Evolutionary conservation across 176 grass and related monocot species (phyloP).

Genomic region (Areca catechu): DNA sequence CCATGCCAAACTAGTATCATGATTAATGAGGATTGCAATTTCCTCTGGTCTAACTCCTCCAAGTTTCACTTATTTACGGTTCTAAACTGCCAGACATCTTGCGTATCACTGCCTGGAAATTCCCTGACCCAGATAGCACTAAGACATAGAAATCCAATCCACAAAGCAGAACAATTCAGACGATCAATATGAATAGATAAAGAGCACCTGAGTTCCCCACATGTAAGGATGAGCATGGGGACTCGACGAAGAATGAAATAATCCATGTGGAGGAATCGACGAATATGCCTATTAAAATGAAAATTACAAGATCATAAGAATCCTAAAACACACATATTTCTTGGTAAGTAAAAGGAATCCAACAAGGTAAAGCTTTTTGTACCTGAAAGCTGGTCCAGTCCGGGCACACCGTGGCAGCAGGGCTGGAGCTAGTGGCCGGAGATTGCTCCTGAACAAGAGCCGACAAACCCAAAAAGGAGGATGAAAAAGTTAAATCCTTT

Average conservation of each 20-base stretch:
- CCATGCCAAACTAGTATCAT: too few species aligned
- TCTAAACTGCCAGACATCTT: background rate
- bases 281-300: slow-evolving; percentile 56
- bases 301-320: background rate
- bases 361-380: slow-evolving; percentile 6
- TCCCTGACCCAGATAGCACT: background rate
- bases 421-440: slow-evolving; percentile 33
- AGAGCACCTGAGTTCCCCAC: slow-evolving; percentile 82
- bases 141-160: background rate
- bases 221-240: slow-evolving; percentile 91
- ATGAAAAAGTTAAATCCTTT: background rate
- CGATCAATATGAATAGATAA: slow-evolving; percentile 10
- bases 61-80: background rate
- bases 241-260: slow-evolving; percentile 60
- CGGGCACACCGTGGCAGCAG: slow-evolving; percentile 45
- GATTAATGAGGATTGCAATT: too few species aligned
- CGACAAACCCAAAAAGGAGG: background rate
- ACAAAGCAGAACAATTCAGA: background rate
- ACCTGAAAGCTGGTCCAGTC: slow-evolving; percentile 95
- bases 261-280: slow-evolving; percentile 81
- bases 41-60: too few species aligned
- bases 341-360: background rate
- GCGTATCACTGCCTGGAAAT: background rate
- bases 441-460: slow-evolving; percentile 62
- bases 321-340: background rate